Evolutionary conservation across 2,329 filamentous ascomycete species (phyloP), one percentile per base, ranked within the genome.

Genomic region (Magnaporthales sp.): DNA sequence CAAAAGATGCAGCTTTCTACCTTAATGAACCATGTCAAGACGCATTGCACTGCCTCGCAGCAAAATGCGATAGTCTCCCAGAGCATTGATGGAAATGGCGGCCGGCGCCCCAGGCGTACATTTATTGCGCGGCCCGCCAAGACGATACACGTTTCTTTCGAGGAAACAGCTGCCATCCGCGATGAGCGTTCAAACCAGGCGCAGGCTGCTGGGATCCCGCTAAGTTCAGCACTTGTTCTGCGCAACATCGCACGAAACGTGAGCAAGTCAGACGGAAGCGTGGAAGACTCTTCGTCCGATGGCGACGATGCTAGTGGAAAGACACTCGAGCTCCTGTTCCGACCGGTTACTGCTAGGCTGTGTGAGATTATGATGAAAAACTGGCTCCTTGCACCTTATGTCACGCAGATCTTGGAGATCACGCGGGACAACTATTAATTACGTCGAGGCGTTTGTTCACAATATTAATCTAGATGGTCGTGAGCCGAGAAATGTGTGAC

Each of bases 161-260:
- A 88, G 68, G 82, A 86, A 73, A 89, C 87, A 4, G 75, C 80
- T 61, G 81, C 80, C 51, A 80, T 81, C 38, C 81, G 83, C 11
- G 85, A 88, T 71, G 85, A 87, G 74, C 79, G 83, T 62, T 86
- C 86, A 69, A 83, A 84, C 11, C 84, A 87, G 68, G 81, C 80
- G 9, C 85, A 92, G 72, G 89, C 91, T 2, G 89, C 89, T 0
- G 91, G 91, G 5, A 88, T 94, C 46, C 90, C 91, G n/a, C 81
- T 94, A 7, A 91, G 89, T 66, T 89, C 90, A 2, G 88, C 90
- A 15, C 81, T 94, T 30, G 90, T 95, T 46, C 82, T 95, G 62
- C 86, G 91, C 31, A 95, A 95, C 74, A 86, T 95, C 68, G 91
- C 91, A 13, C 84, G 83, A 70, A 91, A 89, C 71, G 80, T 87